A percentile compares a stretch with the other conserved stretches of the same genome.
phyloP scores from a whole-genome alignment of 768 basidiomycete species.

The Collybia mongolica region DNA sequence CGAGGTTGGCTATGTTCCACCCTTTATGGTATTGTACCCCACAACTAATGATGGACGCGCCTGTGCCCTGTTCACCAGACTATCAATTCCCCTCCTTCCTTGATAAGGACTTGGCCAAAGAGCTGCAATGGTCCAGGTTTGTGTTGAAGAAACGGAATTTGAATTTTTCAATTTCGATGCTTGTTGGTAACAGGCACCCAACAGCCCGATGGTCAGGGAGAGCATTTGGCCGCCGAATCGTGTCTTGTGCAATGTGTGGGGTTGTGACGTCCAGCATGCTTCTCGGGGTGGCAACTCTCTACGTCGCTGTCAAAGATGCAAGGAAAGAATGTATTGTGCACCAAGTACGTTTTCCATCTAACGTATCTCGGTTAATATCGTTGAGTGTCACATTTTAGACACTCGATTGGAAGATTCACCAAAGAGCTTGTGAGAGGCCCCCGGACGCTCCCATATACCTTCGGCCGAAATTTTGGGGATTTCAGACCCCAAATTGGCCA shows the following conservation, averaged over 20 bases:
- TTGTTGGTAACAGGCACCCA: background rate
- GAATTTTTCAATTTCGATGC: constrained; percentile 1
- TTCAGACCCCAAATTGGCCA: too few relatives aligned
- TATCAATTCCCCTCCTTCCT: constrained; percentile 1
- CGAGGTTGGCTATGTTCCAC: constrained; percentile 18
- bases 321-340: constrained; percentile 14
- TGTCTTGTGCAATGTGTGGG: constrained; percentile 15
- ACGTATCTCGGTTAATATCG: too few relatives aligned
- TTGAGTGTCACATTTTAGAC: too few relatives aligned
- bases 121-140: constrained; percentile 2
- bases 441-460: too few relatives aligned
- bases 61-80: constrained; percentile 13
- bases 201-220: constrained; percentile 1
- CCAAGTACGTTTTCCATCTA: too few relatives aligned
- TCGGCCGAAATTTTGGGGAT: too few relatives aligned
- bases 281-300: constrained; percentile 3
- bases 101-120: constrained; percentile 6
- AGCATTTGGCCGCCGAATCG: background rate
- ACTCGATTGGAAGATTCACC: too few relatives aligned
- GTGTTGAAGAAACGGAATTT: constrained; percentile 4
- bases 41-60: background rate
- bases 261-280: constrained; percentile 6
- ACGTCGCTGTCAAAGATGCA: constrained; percentile 13
- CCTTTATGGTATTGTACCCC: constrained; percentile 17
- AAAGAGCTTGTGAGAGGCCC: too few relatives aligned